phyloP scores from a whole-genome alignment of 345 rosid genomes.

The Eucalyptus brandiana region DNA sequence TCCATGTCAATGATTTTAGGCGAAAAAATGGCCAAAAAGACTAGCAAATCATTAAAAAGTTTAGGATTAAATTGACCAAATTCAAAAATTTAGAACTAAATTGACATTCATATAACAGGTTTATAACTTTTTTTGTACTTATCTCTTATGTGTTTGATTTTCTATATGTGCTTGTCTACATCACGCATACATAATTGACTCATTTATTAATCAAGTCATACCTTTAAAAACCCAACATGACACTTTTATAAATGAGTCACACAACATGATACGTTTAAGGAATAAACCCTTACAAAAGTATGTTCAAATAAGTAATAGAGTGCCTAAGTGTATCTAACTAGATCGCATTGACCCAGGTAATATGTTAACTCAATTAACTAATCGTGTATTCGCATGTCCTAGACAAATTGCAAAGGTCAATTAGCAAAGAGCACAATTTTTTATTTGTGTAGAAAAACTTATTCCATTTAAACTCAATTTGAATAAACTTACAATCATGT shows the following conservation, averaged over 20 bases:
- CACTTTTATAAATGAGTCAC: neutral
- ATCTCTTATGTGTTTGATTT: no score
- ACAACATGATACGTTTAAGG: neutral
- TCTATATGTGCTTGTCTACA: no score
- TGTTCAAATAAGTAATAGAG: neutral
- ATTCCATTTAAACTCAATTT: neutral
- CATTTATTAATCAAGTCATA: neutral
- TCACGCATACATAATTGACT: neutral
- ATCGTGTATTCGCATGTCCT: fast-evolving
- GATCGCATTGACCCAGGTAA: neutral
- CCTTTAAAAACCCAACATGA: neutral
- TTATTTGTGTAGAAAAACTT: neutral
- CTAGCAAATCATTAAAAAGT: fast-evolving
- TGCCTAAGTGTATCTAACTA: neutral
- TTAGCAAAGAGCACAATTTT: neutral
- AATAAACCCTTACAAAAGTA: neutral
- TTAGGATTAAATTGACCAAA: no score
- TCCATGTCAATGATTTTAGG: fast-evolving
- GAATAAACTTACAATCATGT: neutral
- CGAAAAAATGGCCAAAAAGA: neutral
- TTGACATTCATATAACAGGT: fast-evolving
- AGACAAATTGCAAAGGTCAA: neutral
- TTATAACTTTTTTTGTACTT: no score
- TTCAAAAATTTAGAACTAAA: fast-evolving
- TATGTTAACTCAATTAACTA: neutral